These are phyloP conservation scores for Trichoderma sp. DNA, from an alignment of 2,329 filamentous ascomycete genomes.

Conservation along the genomic window DNA sequence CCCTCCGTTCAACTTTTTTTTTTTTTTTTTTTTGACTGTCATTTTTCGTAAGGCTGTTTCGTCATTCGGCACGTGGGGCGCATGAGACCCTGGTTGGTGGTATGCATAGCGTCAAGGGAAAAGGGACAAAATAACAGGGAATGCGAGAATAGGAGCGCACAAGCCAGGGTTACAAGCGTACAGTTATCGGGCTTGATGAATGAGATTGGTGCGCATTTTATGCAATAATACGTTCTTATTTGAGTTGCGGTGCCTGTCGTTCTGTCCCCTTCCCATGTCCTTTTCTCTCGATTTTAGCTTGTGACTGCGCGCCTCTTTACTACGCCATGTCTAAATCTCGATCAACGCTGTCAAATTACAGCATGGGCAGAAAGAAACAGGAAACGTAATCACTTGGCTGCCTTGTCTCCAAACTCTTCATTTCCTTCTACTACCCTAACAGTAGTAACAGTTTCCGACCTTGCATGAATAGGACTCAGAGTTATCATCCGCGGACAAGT, in stretches of 20 bases:
- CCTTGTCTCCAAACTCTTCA: not conserved
- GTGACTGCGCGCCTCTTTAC: not conserved
- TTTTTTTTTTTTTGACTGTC: not conserved
- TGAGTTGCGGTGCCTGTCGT: not conserved
- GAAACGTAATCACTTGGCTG: not conserved
- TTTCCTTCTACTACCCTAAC: not conserved
- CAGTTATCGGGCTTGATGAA: fast-evolving
- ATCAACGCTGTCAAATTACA: not conserved
- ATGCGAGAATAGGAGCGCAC: not conserved
- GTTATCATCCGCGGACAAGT: not conserved
- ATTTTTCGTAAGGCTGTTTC: not conserved
- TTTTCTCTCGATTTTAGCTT: not conserved
- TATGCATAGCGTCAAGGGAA: not conserved
- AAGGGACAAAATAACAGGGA: not conserved
- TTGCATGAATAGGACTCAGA: not conserved
- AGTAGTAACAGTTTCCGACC: not conserved
- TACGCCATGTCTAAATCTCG: not conserved
- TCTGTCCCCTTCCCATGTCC: not conserved
- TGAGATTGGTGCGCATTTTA: not conserved
- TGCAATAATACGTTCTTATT: not conserved
- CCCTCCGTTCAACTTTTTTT: not conserved
- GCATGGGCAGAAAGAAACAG: not conserved
- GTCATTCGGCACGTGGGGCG: conserved; percentile 21
- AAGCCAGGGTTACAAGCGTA: not conserved
- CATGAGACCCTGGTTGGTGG: conserved; percentile 19